Percentiles rank a stretch among this genome's conserved stretches.
Evolutionary conservation across 2,329 filamentous ascomycete species (phyloP).

Genomic region (Aspergillus sp.): DNA sequence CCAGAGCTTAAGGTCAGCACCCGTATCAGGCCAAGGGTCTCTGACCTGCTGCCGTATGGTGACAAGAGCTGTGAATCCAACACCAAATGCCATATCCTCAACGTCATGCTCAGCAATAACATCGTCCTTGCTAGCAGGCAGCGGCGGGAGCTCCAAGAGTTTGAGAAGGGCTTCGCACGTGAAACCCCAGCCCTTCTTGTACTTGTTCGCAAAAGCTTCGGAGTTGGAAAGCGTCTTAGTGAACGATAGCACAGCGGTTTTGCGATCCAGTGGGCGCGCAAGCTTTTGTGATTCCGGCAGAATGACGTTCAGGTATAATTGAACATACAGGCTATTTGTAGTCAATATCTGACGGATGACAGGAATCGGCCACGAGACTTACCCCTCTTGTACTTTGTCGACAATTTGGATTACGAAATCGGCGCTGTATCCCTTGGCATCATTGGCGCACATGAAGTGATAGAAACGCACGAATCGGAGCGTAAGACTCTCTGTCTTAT

Average conservation of each 20-base stretch:
- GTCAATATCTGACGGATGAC: constrained; percentile 13
- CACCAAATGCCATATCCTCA: constrained; percentile 91
- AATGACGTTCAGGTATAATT: constrained; percentile 83
- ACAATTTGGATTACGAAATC: constrained; percentile 88
- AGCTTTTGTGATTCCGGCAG: constrained; percentile 87
- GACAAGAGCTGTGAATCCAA: constrained; percentile 90
- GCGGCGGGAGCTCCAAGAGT: constrained; percentile 83
- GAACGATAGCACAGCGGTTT: constrained; percentile 87
- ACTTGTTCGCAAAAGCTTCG: constrained; percentile 75
- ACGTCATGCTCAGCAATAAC: constrained; percentile 84
- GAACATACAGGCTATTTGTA: constrained; percentile 66
- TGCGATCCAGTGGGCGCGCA: constrained; percentile 82
- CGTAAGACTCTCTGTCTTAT: constrained; percentile 79
- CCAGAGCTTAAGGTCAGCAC: constrained; percentile 75
- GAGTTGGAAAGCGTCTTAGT: constrained; percentile 90
- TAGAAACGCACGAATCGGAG: constrained; percentile 91
- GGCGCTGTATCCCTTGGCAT: constrained; percentile 79
- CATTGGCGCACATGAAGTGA: constrained; percentile 79
- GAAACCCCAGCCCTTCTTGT: constrained; percentile 85
- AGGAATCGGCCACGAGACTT: constrained; percentile 27
- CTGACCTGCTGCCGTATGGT: constrained; percentile 73
- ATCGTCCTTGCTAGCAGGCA: constrained; percentile 69
- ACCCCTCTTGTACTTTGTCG: constrained; percentile 74
- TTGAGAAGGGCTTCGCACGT: constrained; percentile 89
- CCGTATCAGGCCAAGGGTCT: constrained; percentile 85